phyloP scores from a whole-genome alignment of 345 rosid genomes.

The Luvunga scandens region DNA sequence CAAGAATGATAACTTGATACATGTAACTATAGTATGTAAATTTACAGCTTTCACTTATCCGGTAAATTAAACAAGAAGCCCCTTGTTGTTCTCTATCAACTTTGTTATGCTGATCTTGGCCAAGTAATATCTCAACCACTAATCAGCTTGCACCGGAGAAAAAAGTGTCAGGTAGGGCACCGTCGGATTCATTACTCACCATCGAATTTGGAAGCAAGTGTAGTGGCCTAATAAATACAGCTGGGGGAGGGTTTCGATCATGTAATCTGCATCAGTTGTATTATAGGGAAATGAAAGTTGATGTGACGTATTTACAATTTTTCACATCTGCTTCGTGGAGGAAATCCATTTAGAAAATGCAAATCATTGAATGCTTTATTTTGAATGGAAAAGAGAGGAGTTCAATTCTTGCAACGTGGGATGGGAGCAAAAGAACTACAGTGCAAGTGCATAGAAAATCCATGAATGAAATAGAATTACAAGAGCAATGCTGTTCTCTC shows the following conservation, averaged over 20 bases:
- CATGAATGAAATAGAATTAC: conserved; percentile 13
- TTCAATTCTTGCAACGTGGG: background rate
- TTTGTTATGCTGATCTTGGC: background rate
- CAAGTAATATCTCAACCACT: background rate
- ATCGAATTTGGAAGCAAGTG: background rate
- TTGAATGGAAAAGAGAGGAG: background rate
- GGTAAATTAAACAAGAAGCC: background rate
- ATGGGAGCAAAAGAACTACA: background rate
- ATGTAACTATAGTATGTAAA: conserved; percentile 10
- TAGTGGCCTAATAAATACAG: background rate
- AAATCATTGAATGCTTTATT: background rate
- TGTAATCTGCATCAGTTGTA: background rate
- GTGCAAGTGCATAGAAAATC: conserved; percentile 13
- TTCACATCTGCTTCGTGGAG: background rate
- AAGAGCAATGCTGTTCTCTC: background rate
- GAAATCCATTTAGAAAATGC: too few species aligned
- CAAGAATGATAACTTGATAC: conserved; percentile 42
- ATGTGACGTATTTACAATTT: background rate
- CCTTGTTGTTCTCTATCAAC: background rate
- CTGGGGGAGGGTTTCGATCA: background rate
- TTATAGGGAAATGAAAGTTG: background rate
- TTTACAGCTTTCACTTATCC: background rate
- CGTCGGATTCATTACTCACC: background rate
- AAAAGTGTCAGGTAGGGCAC: background rate
- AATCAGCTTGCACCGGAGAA: background rate